phyloP scores from a whole-genome alignment of 192 early-diverging fungal species.

The Haplosporangium gracile region DNA sequence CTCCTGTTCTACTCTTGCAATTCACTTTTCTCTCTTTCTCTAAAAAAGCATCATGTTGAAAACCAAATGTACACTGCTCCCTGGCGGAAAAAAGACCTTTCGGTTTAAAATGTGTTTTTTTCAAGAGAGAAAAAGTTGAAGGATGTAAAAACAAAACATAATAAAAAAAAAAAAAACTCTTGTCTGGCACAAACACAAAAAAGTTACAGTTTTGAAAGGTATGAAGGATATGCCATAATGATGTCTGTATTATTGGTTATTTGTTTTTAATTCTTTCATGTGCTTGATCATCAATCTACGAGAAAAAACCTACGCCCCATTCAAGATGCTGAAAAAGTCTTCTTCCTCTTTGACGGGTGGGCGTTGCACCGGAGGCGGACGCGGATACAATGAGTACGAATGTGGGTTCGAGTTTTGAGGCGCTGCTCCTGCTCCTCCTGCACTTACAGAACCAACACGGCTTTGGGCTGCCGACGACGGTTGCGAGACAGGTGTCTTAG shows the following conservation, averaged over 20 bases:
- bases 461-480: not conserved
- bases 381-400: slow-evolving; percentile 1
- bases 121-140: not conserved
- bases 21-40: not conserved
- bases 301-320: slow-evolving; percentile 7
- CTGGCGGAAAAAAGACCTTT: not conserved
- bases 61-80: not conserved
- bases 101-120: not conserved
- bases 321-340: slow-evolving; percentile 52
- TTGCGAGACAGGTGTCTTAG: not conserved
- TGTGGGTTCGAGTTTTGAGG: not conserved
- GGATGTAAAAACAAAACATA: not conserved
- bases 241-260: not conserved
- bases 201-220: too few relatives aligned
- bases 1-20: not conserved
- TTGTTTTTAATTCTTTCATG: not conserved
- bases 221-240: not conserved
- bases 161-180: not conserved
- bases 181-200: slow-evolving; percentile 2
- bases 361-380: not conserved
- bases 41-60: not conserved
- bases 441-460: not conserved
- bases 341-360: slow-evolving; percentile 26
- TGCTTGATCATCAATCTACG: not conserved
- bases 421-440: too few relatives aligned